Conservation (phyloP, 768 basidiomycete species). For the Boletus pseudo-olivaceus region DNA sequence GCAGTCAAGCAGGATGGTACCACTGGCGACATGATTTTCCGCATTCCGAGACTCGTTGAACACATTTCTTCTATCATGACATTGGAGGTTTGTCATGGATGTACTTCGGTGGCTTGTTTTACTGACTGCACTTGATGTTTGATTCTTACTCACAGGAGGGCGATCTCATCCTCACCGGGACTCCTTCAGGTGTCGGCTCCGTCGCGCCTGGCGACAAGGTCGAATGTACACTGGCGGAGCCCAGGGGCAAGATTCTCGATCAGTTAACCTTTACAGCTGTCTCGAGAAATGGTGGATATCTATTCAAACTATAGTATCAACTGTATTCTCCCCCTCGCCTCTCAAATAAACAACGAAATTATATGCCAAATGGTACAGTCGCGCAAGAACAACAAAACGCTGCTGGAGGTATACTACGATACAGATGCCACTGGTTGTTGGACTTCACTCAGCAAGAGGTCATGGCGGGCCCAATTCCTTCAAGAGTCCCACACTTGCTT, state of each 20-base stretch:
- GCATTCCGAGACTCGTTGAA: conserved; percentile 80
- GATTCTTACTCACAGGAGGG: conserved; percentile 57
- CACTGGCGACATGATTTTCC: conserved; percentile 89
- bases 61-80: conserved; percentile 96
- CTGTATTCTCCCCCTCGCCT: not conserved
- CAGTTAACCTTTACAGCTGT: conserved; percentile 63
- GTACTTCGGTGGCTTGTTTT: not conserved
- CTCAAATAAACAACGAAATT: conserved; percentile 7
- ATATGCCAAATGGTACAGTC: conserved; percentile 16
- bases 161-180: conserved; percentile 88
- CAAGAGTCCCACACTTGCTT: conserved; percentile 17
- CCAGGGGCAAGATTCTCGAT: conserved; percentile 52
- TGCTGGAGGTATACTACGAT: conserved; percentile 19
- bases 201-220: conserved; percentile 73
- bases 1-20: conserved; percentile 78
- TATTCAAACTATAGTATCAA: conserved; percentile 37
- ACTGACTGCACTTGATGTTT: not conserved
- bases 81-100: conserved; percentile 61
- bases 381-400: conserved; percentile 1
- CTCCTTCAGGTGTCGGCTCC: conserved; percentile 87
- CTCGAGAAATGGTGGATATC: conserved; percentile 67
- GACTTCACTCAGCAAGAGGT: not conserved
- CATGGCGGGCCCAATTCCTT: not conserved
- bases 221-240: conserved; percentile 64
- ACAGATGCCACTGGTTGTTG: not conserved